phyloP scores from a whole-genome alignment of 371 early-diverging fungal genomes.

The Circinella umbellata region DNA sequence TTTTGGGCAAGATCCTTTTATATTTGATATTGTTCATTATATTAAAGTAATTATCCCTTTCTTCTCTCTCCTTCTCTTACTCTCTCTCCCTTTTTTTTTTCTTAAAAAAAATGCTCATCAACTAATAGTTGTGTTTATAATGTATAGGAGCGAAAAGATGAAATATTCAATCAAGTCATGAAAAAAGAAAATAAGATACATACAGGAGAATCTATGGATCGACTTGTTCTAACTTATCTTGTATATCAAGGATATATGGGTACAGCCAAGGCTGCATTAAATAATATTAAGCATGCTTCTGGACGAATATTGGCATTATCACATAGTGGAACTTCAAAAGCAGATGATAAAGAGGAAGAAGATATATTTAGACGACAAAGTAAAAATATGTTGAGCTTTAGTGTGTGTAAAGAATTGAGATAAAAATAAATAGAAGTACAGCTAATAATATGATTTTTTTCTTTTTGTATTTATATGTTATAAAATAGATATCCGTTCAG shows the following conservation, averaged over 20 bases:
- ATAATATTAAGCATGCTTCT: conserved; percentile 22
- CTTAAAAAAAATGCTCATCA: too few relatives aligned
- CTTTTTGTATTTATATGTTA: conserved; percentile 8
- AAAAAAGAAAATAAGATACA: background rate
- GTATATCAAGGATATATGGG: conserved; percentile 79
- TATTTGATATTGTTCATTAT: conserved; percentile 83
- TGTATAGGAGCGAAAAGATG: background rate
- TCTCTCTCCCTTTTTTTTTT: too few relatives aligned
- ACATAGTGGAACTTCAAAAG: conserved; percentile 16
- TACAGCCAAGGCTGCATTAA: conserved; percentile 69
- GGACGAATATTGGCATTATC: conserved; percentile 10
- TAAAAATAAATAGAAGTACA: too few relatives aligned
- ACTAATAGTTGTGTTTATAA: background rate
- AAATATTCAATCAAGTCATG: background rate
- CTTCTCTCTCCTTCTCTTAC: too few relatives aligned
- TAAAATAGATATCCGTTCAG: conserved; percentile 66
- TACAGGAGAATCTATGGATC: conserved; percentile 37
- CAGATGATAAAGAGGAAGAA: conserved; percentile 21
- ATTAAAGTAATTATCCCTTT: conserved; percentile 45
- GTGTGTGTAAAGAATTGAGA: too few relatives aligned
- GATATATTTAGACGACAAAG: conserved; percentile 41
- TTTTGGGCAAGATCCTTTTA: conserved; percentile 86
- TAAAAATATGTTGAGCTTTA: conserved; percentile 7
- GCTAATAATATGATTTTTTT: too few relatives aligned
- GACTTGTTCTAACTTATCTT: conserved; percentile 76